Evolutionary conservation across 805 yeast genomes (phyloP).

Genomic region (Candida sakaeoensis): DNA sequence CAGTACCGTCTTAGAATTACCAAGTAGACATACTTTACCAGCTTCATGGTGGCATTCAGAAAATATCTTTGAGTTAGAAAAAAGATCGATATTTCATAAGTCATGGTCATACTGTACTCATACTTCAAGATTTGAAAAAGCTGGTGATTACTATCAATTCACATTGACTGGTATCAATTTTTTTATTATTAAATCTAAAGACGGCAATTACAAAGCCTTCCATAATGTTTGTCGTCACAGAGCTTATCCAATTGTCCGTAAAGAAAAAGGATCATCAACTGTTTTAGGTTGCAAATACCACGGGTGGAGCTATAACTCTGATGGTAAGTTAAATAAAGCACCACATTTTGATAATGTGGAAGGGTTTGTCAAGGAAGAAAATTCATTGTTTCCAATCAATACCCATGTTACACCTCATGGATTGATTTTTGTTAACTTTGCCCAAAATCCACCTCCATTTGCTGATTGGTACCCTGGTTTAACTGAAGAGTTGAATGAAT

Average conservation of each 20-base stretch:
- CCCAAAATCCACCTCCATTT: constrained; percentile 44
- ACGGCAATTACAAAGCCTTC: constrained; percentile 52
- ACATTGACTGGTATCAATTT: constrained; percentile 51
- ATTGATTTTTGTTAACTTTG: constrained; percentile 52
- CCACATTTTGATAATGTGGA: constrained; percentile 59
- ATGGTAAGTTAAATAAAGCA: constrained; percentile 56
- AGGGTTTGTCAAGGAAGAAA: constrained; percentile 54
- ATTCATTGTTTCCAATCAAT: constrained; percentile 52
- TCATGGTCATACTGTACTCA: constrained; percentile 57
- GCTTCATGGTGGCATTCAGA: constrained; percentile 67
- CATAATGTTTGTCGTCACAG: constrained; percentile 66
- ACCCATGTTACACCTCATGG: constrained; percentile 56
- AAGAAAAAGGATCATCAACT: constrained; percentile 55
- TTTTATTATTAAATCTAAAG: constrained; percentile 51
- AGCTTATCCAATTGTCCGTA: constrained; percentile 59
- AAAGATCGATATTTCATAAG: constrained; percentile 52
- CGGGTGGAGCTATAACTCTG: constrained; percentile 65
- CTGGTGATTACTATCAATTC: constrained; percentile 55
- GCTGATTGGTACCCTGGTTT: constrained; percentile 52
- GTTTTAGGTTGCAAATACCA: constrained; percentile 60
- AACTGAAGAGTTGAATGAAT: constrained; percentile 48
- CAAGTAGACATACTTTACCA: constrained; percentile 49
- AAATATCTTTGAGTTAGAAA: constrained; percentile 55
- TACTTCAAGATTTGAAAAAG: constrained; percentile 47
- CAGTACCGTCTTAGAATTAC: constrained; percentile 10